phyloP scores from a whole-genome alignment of 441 rosid genomes.

The Croton setiger region DNA sequence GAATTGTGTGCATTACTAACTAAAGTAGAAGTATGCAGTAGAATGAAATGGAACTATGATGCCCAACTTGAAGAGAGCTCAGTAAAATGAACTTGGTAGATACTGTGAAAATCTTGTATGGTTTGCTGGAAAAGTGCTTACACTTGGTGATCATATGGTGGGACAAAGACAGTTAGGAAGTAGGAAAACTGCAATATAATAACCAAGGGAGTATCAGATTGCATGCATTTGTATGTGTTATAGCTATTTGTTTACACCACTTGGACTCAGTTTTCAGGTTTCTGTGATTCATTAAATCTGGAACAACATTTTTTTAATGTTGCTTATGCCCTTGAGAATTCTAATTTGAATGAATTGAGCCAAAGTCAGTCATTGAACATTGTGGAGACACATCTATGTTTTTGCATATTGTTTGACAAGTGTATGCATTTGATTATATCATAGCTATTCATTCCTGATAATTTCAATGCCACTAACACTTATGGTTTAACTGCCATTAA shows the following conservation, averaged over 20 bases:
- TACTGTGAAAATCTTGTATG: neutral
- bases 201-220: neutral
- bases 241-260: neutral
- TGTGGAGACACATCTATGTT: neutral
- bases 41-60: neutral
- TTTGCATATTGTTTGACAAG: neutral
- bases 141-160: neutral
- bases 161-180: neutral
- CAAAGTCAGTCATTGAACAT: slow-evolving; percentile 5
- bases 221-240: neutral
- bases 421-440: neutral
- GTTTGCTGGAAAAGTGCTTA: neutral
- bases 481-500: slow-evolving; percentile 11
- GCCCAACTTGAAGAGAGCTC: slow-evolving; percentile 1
- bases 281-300: neutral
- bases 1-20: neutral
- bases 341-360: neutral
- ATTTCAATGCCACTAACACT: neutral
- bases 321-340: neutral
- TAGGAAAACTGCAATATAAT: neutral
- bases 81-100: neutral
- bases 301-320: neutral
- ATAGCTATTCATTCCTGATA: neutral
- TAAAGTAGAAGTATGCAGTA: neutral
- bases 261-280: neutral